Percentiles rank a stretch among this genome's conserved stretches.
Evolutionary conservation across 1,284 basidiomycete genomes (phyloP).

Genomic region (Ustilago tritici): DNA sequence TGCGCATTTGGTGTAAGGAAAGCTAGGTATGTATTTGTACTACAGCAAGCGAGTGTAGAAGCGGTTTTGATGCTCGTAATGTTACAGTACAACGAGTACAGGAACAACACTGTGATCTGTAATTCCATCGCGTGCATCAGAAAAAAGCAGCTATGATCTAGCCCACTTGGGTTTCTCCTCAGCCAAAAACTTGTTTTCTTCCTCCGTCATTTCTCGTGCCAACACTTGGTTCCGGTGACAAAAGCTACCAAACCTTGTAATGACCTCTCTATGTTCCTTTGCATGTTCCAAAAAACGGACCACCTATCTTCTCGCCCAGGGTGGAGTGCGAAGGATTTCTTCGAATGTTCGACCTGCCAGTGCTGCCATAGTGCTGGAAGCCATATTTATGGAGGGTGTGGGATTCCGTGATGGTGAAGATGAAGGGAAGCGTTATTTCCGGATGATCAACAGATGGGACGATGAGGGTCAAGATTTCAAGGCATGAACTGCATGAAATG

Average conservation of each 20-base stretch:
- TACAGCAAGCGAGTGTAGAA: neutral
- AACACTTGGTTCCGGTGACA: constrained; percentile 40
- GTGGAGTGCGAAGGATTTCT: constrained; percentile 27
- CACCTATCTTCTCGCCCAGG: constrained; percentile 29
- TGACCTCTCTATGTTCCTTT: constrained; percentile 29
- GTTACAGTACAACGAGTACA: neutral
- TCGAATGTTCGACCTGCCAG: constrained; percentile 29
- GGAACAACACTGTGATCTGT: neutral
- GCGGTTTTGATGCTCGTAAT: neutral
- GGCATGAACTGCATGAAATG: constrained; percentile 1
- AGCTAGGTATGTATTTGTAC: neutral
- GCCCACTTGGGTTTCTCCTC: constrained; percentile 36
- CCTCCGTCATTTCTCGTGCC: constrained; percentile 26
- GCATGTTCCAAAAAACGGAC: constrained; percentile 24
- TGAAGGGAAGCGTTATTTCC: neutral
- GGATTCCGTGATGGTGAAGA: neutral
- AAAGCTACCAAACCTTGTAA: constrained; percentile 38
- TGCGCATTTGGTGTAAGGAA: neutral
- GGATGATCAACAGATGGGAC: neutral
- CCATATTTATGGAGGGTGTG: neutral
- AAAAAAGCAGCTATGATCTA: constrained; percentile 8
- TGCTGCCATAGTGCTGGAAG: constrained; percentile 1
- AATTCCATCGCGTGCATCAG: neutral
- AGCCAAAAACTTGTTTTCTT: constrained; percentile 21
- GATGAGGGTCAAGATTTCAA: neutral